A percentile compares a stretch with the other conserved stretches of the same genome.
phyloP scores from a whole-genome alignment of 2,329 filamentous ascomycete species.

The Apiospora pterosperma region DNA sequence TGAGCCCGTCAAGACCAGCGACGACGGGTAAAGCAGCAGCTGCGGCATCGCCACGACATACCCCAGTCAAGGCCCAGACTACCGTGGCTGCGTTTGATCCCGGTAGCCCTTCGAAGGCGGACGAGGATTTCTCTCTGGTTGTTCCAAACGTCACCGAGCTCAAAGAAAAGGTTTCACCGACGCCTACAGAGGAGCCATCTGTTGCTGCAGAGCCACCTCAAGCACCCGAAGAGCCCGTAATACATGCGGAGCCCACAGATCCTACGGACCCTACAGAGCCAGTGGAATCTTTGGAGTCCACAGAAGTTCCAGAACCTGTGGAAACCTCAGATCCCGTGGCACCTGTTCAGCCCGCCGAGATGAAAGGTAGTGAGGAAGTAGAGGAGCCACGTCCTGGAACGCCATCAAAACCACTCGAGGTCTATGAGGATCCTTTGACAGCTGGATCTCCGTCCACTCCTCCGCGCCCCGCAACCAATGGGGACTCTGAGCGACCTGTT shows the following conservation, averaged over 20 bases:
- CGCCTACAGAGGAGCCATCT: slow-evolving; percentile 12
- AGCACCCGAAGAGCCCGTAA: not conserved
- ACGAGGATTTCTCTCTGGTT: slow-evolving; percentile 47
- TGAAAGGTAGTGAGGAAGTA: slow-evolving; percentile 8
- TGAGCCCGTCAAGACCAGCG: slow-evolving; percentile 37
- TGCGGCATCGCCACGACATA: slow-evolving; percentile 36
- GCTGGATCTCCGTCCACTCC: slow-evolving; percentile 37
- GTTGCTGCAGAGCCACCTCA: not conserved
- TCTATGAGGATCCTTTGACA: slow-evolving; percentile 62
- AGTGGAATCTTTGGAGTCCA: not conserved
- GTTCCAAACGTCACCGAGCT: not conserved
- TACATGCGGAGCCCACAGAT: not conserved
- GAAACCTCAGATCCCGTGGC: not conserved
- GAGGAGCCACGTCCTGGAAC: slow-evolving; percentile 14
- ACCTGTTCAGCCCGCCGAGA: not conserved
- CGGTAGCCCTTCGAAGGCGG: slow-evolving; percentile 43
- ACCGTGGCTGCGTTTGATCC: slow-evolving; percentile 13
- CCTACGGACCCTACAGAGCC: not conserved
- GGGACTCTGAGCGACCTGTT: slow-evolving; percentile 36
- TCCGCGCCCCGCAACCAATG: slow-evolving; percentile 41
- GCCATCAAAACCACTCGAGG: slow-evolving; percentile 42
- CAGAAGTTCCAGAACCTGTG: not conserved
- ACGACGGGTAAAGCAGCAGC: not conserved
- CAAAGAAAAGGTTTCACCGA: slow-evolving; percentile 10
- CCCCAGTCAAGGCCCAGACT: slow-evolving; percentile 36